A percentile compares a stretch with the other conserved stretches of the same genome.
Conservation (phyloP, 331 rosid genomes). For the Erythrophleum ivorense region DNA sequence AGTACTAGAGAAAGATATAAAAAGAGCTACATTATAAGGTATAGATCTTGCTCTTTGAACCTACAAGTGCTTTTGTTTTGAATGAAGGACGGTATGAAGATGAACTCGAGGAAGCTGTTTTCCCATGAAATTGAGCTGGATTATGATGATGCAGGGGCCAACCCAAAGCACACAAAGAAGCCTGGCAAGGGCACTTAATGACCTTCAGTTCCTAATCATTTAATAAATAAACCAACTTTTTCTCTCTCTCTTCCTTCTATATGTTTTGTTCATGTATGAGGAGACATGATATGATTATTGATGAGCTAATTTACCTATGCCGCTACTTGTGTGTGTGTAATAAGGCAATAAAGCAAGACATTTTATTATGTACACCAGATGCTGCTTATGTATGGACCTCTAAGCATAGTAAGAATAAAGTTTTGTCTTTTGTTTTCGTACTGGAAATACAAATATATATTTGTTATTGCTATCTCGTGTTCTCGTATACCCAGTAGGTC, state of each 20-base stretch:
- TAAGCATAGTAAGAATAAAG: constrained; percentile 32
- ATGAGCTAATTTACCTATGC: constrained; percentile 41
- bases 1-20: neutral
- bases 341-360: constrained; percentile 42
- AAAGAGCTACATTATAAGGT: constrained; percentile 36
- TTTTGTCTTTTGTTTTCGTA: constrained; percentile 25
- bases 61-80: constrained; percentile 32
- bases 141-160: constrained; percentile 79
- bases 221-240: constrained; percentile 23
- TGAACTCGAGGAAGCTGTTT: constrained; percentile 65
- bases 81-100: constrained; percentile 50
- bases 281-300: constrained; percentile 40
- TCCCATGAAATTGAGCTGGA: constrained; percentile 55
- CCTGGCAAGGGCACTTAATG: constrained; percentile 75
- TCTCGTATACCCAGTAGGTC: neutral
- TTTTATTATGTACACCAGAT: constrained; percentile 31
- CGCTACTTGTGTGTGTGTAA: constrained; percentile 10
- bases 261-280: constrained; percentile 53
- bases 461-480: constrained; percentile 2
- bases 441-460: neutral
- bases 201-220: constrained; percentile 16
- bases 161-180: constrained; percentile 64
- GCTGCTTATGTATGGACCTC: constrained; percentile 36
- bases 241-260: constrained; percentile 23
- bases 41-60: neutral